A percentile compares a stretch with the other conserved stretches of the same genome.
These are phyloP conservation scores for Pyrenula massariospora DNA, from an alignment of 495 filamentous ascomycete species.

Conservation along the genomic window DNA sequence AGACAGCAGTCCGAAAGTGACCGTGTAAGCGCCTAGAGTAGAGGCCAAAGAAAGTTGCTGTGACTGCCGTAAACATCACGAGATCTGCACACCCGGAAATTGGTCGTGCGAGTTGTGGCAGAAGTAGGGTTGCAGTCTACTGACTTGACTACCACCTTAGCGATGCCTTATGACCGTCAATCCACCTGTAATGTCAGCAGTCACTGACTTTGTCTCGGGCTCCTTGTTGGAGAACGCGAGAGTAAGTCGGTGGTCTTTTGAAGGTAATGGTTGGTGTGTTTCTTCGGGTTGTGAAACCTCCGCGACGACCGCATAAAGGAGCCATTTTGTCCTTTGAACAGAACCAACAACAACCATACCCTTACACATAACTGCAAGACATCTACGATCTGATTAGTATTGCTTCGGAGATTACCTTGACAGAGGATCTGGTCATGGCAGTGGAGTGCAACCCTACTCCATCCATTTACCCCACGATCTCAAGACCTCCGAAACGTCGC, in stretches of 20 bases:
- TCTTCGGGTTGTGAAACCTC: neutral
- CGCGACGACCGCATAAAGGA: neutral
- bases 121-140: neutral
- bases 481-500: neutral
- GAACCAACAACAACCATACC: neutral
- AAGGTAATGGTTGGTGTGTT: neutral
- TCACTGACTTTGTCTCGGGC: neutral
- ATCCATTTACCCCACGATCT: neutral
- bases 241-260: neutral
- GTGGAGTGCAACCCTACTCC: neutral
- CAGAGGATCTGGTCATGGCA: neutral
- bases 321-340: neutral
- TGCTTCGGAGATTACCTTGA: neutral
- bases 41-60: neutral
- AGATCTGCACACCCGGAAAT: neutral
- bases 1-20: too few relatives aligned
- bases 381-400: neutral
- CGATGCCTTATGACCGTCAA: neutral
- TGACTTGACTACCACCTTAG: neutral
- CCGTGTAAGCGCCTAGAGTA: neutral
- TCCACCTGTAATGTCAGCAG: neutral
- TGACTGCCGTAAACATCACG: neutral
- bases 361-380: neutral
- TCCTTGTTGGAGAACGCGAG: neutral
- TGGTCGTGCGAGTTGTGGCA: neutral